Evolutionary conservation across 2,329 filamentous ascomycete genomes (phyloP).

Genomic region (Botrytis elliptica): DNA sequence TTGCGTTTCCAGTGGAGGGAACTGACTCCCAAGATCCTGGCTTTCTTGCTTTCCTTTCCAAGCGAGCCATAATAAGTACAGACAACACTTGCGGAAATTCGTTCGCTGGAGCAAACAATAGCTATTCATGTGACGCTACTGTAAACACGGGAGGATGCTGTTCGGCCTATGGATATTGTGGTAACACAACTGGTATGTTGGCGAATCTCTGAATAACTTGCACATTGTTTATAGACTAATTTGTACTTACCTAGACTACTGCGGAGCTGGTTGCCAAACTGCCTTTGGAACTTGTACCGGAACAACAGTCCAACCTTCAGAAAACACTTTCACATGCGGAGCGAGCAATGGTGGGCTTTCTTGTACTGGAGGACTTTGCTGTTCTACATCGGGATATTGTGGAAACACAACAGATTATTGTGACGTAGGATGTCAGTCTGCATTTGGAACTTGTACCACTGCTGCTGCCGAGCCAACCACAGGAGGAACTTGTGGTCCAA

Average conservation of each 20-base stretch:
- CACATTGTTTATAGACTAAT: background rate
- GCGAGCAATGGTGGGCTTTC: constrained; percentile 10
- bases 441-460: constrained; percentile 21
- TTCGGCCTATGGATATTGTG: constrained; percentile 32
- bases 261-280: constrained; percentile 30
- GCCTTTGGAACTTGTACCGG: constrained; percentile 20
- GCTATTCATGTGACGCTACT: constrained; percentile 32
- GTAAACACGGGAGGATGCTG: constrained; percentile 35
- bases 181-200: constrained; percentile 23
- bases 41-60: constrained; percentile 19
- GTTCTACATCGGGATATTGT: constrained; percentile 19
- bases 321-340: constrained; percentile 10
- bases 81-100: constrained; percentile 30
- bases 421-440: constrained; percentile 28
- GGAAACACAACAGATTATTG: constrained; percentile 22
- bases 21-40: constrained; percentile 21
- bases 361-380: constrained; percentile 17
- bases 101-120: constrained; percentile 22
- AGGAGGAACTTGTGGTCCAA: constrained; percentile 22
- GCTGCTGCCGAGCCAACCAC: constrained; percentile 2
- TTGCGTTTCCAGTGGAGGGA: constrained; percentile 14
- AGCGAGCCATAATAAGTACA: constrained; percentile 21
- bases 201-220: background rate
- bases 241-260: constrained; percentile 28
- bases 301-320: constrained; percentile 15